A percentile compares a stretch with the other conserved stretches of the same genome.
These are phyloP conservation scores for Vaccinium darrowii DNA, from an alignment of 148 eudicot genomes.

Conservation along the genomic window DNA sequence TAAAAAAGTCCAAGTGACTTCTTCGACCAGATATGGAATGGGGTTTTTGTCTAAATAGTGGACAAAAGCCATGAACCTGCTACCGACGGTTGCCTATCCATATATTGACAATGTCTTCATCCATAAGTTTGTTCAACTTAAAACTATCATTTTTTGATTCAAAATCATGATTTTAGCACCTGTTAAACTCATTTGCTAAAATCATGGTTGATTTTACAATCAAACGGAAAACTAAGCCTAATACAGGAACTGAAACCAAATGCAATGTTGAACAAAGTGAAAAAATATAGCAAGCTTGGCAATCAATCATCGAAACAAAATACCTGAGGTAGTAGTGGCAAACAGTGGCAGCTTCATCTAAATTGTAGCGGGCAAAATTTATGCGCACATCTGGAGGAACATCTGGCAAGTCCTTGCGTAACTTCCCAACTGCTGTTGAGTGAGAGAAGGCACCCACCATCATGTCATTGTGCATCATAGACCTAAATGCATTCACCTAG, in stretches of 20 bases:
- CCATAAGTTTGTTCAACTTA: background rate
- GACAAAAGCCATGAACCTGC: no score
- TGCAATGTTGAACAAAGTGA: background rate
- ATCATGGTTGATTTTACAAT: no score
- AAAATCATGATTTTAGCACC: no score
- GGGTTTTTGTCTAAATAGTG: no score
- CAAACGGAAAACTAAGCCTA: no score
- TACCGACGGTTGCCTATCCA: background rate
- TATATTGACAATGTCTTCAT: background rate
- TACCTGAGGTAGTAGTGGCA: slow-evolving; percentile 92
- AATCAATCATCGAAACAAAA: slow-evolving; percentile 14
- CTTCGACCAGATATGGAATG: no score
- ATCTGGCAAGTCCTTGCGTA: slow-evolving; percentile 78
- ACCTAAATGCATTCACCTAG: slow-evolving; percentile 90
- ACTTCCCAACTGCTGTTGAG: slow-evolving; percentile 94
- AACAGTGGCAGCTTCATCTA: slow-evolving; percentile 89
- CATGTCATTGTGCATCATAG: slow-evolving; percentile 89
- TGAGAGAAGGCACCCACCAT: slow-evolving; percentile 99
- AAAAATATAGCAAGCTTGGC: slow-evolving; percentile 4
- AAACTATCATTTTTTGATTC: no score
- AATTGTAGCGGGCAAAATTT: slow-evolving; percentile 60
- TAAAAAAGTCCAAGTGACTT: no score
- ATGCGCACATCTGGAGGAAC: slow-evolving; percentile 79
- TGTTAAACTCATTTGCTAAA: no score
- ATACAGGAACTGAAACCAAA: background rate